phyloP scores from a whole-genome alignment of 257 asterid genomes.

The Fraxinus excelsior region DNA sequence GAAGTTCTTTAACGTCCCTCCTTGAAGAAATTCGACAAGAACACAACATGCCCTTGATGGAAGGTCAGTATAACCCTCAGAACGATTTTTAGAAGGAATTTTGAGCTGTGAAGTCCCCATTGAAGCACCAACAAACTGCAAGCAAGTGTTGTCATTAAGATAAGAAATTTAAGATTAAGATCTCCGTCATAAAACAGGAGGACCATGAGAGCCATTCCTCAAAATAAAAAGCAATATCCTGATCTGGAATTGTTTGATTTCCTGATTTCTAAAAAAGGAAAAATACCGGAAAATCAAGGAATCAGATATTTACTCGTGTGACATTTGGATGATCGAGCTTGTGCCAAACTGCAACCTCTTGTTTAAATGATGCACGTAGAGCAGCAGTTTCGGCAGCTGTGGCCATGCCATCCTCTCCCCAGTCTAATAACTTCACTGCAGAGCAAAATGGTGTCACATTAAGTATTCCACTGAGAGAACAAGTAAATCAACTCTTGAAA shows the following conservation, averaged over 20 bases:
- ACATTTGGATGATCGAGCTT: constrained; percentile 84
- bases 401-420: constrained; percentile 93
- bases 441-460: constrained; percentile 8
- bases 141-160: not conserved
- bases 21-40: constrained; percentile 77
- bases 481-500: not conserved
- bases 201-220: not conserved
- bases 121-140: constrained; percentile 88
- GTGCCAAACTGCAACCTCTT: constrained; percentile 88
- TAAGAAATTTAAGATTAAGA: not conserved
- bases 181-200: not conserved
- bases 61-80: constrained; percentile 65
- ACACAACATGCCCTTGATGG: constrained; percentile 96
- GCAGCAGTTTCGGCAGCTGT: constrained; percentile 77
- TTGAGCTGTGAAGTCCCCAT: constrained; percentile 94
- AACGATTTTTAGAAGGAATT: constrained; percentile 81
- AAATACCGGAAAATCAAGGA: constrained; percentile 7
- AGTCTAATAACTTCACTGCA: constrained; percentile 79
- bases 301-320: constrained; percentile 40
- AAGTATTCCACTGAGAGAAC: not conserved
- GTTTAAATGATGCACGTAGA: constrained; percentile 72
- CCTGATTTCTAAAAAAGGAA: not conserved
- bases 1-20: constrained; percentile 75
- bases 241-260: not conserved
- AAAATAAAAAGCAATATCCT: not conserved